Evolutionary conservation across 805 yeast species (phyloP).

Genomic region (Wickerhamomyces rabaulensis): DNA sequence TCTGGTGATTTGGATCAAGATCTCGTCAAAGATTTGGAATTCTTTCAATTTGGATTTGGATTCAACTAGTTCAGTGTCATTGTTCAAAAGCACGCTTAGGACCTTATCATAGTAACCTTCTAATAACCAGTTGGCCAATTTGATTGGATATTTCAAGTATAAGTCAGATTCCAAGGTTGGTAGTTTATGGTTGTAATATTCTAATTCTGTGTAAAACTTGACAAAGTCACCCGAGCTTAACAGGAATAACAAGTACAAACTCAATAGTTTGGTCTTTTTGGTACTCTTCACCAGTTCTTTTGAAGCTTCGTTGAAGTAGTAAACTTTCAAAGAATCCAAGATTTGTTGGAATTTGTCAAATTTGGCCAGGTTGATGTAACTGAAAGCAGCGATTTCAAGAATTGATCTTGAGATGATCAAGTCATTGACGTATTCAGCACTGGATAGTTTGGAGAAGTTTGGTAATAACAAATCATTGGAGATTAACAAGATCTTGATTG

Average conservation of each 20-base stretch:
- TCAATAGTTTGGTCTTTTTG: constrained; percentile 67
- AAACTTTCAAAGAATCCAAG: constrained; percentile 70
- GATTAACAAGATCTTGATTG: constrained; percentile 74
- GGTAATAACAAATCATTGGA: constrained; percentile 78
- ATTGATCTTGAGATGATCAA: constrained; percentile 74
- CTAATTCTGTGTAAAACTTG: constrained; percentile 86
- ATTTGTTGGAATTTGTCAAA: constrained; percentile 66
- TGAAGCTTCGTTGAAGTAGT: constrained; percentile 44
- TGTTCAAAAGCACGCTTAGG: constrained; percentile 21
- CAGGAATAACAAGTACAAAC: constrained; percentile 70
- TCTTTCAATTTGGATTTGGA: constrained; percentile 50
- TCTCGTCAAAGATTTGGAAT: constrained; percentile 70
- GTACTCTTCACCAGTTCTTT: constrained; percentile 37
- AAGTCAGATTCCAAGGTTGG: constrained; percentile 55
- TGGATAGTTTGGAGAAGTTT: constrained; percentile 28
- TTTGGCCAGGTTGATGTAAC: constrained; percentile 60
- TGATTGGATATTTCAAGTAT: constrained; percentile 77
- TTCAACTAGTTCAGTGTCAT: constrained; percentile 23
- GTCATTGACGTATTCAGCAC: constrained; percentile 47
- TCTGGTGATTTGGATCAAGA: constrained; percentile 74
- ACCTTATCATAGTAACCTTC: constrained; percentile 95
- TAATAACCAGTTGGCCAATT: constrained; percentile 88
- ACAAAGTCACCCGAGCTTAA: constrained; percentile 82
- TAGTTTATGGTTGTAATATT: constrained; percentile 44
- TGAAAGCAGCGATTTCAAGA: constrained; percentile 82